Conservation (phyloP, 768 basidiomycete genomes). For the Kwoniella heveanensis region DNA sequence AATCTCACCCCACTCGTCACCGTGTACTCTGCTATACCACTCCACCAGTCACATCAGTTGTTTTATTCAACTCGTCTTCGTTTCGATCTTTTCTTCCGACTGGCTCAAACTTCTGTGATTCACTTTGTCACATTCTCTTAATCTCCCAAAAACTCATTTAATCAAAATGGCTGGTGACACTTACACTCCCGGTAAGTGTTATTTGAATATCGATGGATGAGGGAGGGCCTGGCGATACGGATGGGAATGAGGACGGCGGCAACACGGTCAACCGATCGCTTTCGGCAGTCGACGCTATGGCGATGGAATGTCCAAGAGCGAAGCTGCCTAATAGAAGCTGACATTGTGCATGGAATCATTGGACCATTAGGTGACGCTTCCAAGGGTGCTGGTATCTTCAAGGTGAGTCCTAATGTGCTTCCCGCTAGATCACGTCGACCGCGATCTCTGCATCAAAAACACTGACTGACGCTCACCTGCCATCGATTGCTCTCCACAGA, state of each 20-base stretch:
- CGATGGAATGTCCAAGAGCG: too few relatives aligned
- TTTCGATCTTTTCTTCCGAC: constrained; percentile 10
- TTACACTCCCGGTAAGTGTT: constrained; percentile 29
- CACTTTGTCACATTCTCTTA: not conserved
- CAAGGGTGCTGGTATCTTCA: constrained; percentile 95
- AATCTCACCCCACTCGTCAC: too few relatives aligned
- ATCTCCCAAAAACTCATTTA: not conserved
- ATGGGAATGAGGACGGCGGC: constrained; percentile 7
- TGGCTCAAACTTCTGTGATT: not conserved
- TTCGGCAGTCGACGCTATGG: too few relatives aligned
- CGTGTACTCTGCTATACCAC: not conserved
- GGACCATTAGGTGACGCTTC: constrained; percentile 68
- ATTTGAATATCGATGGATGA: too few relatives aligned
- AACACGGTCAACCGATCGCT: not conserved
- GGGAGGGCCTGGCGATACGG: too few relatives aligned
- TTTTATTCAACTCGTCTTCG: not conserved
- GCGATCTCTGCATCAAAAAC: too few relatives aligned
- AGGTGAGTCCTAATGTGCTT: constrained; percentile 64
- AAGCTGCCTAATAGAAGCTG: not conserved
- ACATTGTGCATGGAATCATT: not conserved
- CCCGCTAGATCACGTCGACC: not conserved
- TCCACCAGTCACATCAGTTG: not conserved
- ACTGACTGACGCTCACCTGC: too few relatives aligned
- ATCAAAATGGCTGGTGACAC: constrained; percentile 29
- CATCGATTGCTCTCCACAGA: constrained; percentile 23